Evolutionary conservation across 306 rosid species (phyloP).

Genomic region (Cicer arietinum): DNA sequence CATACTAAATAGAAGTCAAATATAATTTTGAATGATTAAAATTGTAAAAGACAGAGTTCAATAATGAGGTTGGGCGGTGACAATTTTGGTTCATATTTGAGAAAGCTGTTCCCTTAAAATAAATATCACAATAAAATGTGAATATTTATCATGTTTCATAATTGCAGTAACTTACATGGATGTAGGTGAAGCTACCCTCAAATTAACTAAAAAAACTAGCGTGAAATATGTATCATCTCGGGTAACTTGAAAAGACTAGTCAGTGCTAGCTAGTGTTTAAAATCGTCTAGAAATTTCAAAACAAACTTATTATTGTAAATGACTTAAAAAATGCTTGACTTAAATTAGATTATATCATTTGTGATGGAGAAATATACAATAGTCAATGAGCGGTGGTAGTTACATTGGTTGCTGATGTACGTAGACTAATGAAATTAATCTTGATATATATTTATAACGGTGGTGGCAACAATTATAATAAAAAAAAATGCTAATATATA

Average conservation of each 20-base stretch:
- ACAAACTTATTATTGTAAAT: not conserved
- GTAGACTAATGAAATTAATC: not conserved
- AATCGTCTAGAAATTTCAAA: constrained; percentile 1
- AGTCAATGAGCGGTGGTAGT: not conserved
- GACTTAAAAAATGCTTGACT: not conserved
- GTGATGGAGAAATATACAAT: not conserved
- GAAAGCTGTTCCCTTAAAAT: not conserved
- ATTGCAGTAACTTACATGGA: constrained; percentile 12
- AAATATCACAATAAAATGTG: constrained; percentile 6
- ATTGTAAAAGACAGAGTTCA: not conserved
- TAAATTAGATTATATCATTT: not conserved
- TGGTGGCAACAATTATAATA: not conserved
- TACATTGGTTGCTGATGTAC: constrained; percentile 7
- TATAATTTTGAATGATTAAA: not conserved
- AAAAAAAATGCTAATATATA: not conserved
- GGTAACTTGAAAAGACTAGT: not conserved
- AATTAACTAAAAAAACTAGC: constrained; percentile 28
- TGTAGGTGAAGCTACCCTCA: constrained; percentile 27
- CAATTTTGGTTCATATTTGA: not conserved
- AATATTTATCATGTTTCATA: not conserved
- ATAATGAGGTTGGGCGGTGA: not conserved
- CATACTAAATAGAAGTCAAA: not conserved
- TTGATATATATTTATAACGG: not conserved
- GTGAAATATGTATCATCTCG: constrained; percentile 16
- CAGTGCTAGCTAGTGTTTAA: not conserved